These are phyloP conservation scores for Diaporthe nobilis DNA, from an alignment of 2,329 filamentous ascomycete genomes.

Conservation along the genomic window DNA sequence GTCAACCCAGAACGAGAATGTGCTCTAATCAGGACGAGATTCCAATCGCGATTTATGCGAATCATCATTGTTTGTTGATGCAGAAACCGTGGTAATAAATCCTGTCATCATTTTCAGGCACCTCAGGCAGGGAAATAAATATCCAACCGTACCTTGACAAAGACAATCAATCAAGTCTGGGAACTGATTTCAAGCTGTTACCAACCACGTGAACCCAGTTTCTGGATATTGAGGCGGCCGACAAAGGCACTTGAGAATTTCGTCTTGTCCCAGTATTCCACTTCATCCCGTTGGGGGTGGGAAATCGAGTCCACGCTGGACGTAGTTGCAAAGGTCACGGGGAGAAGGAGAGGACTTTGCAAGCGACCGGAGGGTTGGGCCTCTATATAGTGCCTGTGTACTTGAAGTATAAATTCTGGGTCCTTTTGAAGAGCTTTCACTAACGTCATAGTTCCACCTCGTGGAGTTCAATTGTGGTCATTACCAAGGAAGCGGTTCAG, in stretches of 20 bases:
- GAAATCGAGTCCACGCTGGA: background rate
- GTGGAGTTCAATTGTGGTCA: conserved; percentile 12
- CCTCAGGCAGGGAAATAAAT: background rate
- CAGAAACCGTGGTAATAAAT: conserved; percentile 32
- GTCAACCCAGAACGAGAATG: background rate
- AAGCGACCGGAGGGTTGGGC: no score
- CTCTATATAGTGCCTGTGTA: background rate
- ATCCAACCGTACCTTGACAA: background rate
- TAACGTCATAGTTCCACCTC: conserved; percentile 9
- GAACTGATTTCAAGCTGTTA: background rate
- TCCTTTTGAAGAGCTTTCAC: conserved; percentile 15
- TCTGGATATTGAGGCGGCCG: background rate
- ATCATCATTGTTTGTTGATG: conserved; percentile 36
- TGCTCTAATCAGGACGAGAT: conserved; percentile 32
- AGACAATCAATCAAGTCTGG: background rate
- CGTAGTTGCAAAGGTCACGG: background rate
- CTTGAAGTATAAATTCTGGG: background rate
- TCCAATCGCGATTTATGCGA: conserved; percentile 34
- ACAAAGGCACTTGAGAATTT: background rate
- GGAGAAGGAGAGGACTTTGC: background rate
- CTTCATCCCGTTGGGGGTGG: no score
- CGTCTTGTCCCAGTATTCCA: no score
- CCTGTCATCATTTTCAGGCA: conserved; percentile 22
- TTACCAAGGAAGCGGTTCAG: conserved; percentile 19
- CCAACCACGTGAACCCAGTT: background rate